phyloP scores from a whole-genome alignment of 192 early-diverging fungal genomes.

The Backusella parvicylindrica region DNA sequence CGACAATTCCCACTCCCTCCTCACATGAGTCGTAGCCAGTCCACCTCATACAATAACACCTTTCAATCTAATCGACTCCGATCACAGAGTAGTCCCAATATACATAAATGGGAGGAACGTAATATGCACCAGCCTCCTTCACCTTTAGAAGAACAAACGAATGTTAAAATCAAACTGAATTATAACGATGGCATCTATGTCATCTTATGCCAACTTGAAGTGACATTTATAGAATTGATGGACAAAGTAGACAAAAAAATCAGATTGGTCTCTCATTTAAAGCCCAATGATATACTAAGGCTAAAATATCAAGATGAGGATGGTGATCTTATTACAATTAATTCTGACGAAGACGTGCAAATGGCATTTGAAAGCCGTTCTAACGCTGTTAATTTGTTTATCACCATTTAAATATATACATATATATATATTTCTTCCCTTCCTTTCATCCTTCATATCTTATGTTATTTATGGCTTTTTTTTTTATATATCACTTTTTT shows the following conservation, averaged over 20 bases:
- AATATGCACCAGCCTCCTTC: constrained; percentile 6
- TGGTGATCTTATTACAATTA: constrained; percentile 83
- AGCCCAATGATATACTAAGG: constrained; percentile 54
- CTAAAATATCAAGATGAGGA: constrained; percentile 94
- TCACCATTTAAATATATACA: constrained; percentile 20
- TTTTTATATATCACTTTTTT: neutral
- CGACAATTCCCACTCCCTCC: constrained; percentile 26
- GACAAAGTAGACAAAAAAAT: constrained; percentile 90
- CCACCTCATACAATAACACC: constrained; percentile 7
- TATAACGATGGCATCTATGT: constrained; percentile 87
- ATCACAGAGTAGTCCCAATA: constrained; percentile 58
- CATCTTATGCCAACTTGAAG: constrained; percentile 75
- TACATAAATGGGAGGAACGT: constrained; percentile 32
- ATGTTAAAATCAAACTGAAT: constrained; percentile 79
- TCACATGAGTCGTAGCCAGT: constrained; percentile 14
- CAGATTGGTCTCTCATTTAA: constrained; percentile 66
- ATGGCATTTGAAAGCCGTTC: constrained; percentile 81
- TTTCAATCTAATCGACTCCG: constrained; percentile 38
- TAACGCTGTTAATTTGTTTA: constrained; percentile 52
- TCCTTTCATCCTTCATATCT: neutral
- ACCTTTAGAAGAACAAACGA: neutral
- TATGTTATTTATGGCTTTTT: neutral
- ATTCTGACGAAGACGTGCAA: constrained; percentile 88
- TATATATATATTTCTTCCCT: neutral
- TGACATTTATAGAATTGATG: constrained; percentile 73